phyloP scores from a whole-genome alignment of 148 eudicot species.

The Vaccinium darrowii region DNA sequence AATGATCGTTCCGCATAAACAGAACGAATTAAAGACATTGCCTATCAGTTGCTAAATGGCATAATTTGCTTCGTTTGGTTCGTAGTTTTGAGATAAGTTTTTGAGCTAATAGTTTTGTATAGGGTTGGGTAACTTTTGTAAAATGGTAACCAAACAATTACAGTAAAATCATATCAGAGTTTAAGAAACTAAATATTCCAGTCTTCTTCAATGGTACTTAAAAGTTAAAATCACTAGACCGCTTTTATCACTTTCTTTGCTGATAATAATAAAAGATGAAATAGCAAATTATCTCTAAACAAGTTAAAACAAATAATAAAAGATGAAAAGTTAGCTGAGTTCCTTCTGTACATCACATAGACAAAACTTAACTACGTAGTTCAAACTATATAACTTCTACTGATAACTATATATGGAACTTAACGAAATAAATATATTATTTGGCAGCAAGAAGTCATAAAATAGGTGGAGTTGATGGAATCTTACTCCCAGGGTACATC shows the following conservation, averaged over 20 bases:
- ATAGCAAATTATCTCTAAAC: background rate
- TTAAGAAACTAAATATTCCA: background rate
- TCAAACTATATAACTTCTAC: background rate
- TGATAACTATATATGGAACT: background rate
- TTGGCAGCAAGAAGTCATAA: background rate
- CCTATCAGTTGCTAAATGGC: background rate
- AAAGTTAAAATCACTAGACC: background rate
- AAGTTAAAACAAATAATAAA: background rate
- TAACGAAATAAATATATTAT: background rate
- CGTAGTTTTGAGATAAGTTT: no score
- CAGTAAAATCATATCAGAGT: background rate
- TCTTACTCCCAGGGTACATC: conserved; percentile 85
- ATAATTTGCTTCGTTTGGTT: background rate
- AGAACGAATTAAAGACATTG: background rate
- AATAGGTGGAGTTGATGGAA: background rate
- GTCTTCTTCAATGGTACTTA: background rate
- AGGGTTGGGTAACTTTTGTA: no score
- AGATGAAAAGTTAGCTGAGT: background rate
- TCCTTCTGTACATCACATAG: background rate
- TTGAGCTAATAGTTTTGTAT: no score
- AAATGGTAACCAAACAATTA: no score
- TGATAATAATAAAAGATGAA: background rate
- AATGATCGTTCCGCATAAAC: background rate
- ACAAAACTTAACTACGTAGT: background rate
- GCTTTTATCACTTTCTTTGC: background rate